These are phyloP conservation scores for Clonostachys sp. DNA, from an alignment of 2,329 filamentous ascomycete genomes.

Conservation along the genomic window DNA sequence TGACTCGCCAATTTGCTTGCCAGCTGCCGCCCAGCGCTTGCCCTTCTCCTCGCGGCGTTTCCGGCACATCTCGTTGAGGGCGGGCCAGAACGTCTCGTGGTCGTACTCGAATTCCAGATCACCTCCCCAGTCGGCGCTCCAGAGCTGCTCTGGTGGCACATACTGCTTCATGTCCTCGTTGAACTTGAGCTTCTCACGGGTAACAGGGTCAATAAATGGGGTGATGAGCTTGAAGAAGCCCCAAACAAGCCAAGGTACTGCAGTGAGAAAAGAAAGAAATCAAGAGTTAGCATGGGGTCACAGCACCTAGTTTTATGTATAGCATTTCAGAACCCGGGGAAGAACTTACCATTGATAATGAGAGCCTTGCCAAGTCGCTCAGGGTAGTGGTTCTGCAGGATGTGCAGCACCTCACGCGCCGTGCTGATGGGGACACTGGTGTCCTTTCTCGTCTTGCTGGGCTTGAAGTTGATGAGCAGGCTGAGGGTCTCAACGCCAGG, in stretches of 20 bases:
- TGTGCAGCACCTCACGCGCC: constrained; percentile 79
- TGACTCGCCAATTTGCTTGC: constrained; percentile 77
- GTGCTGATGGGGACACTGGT: constrained; percentile 68
- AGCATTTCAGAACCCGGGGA: not conserved
- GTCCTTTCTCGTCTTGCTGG: constrained; percentile 69
- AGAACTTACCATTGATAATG: constrained; percentile 72
- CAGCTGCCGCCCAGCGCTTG: constrained; percentile 73
- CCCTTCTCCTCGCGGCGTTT: constrained; percentile 58
- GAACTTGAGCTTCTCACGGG: constrained; percentile 93
- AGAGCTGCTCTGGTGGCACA: constrained; percentile 77
- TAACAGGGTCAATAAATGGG: constrained; percentile 93
- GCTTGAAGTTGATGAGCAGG: constrained; percentile 88
- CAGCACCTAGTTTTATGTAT: not conserved
- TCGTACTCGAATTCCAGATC: constrained; percentile 88
- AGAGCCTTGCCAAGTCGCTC: constrained; percentile 85
- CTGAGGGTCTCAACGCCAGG: constrained; percentile 82
- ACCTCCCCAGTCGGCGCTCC: constrained; percentile 70
- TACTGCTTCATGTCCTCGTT: constrained; percentile 86
- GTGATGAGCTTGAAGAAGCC: constrained; percentile 96
- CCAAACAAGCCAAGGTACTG: constrained; percentile 85
- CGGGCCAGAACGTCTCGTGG: constrained; percentile 84
- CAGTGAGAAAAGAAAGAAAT: not conserved
- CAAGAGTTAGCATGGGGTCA: not conserved
- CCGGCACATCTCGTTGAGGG: constrained; percentile 66
- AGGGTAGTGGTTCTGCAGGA: constrained; percentile 93